These are phyloP conservation scores for Didymella keratinophila DNA, from an alignment of 2,329 filamentous ascomycete genomes.

Conservation along the genomic window DNA sequence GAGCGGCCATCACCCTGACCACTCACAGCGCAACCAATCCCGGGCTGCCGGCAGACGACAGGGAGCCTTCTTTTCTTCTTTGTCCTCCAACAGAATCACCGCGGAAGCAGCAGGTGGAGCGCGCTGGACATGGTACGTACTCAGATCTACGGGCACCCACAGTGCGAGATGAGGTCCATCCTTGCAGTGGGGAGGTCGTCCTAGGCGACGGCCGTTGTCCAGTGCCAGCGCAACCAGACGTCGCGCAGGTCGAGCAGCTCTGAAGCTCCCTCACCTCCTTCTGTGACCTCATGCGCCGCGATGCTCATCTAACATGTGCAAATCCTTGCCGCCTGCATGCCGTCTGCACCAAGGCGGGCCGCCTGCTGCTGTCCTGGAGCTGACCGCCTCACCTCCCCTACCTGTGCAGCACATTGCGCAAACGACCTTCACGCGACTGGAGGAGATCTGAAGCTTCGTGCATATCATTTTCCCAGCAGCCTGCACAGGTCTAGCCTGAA, in stretches of 20 bases:
- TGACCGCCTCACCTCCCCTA: constrained; percentile 42
- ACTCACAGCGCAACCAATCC: constrained; percentile 17
- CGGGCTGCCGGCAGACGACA: constrained; percentile 12
- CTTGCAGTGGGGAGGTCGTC: constrained; percentile 19
- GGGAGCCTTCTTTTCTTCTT: constrained; percentile 8
- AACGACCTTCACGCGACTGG: constrained; percentile 28
- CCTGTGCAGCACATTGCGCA: constrained; percentile 27
- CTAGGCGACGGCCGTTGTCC: constrained; percentile 13
- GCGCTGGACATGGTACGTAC: constrained; percentile 10
- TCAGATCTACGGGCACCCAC: constrained; percentile 17
- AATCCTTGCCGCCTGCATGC: constrained; percentile 26
- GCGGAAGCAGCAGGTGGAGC: constrained; percentile 13
- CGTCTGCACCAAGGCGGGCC: constrained; percentile 24
- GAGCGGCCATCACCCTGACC: constrained; percentile 6
- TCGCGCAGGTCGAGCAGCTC: neutral
- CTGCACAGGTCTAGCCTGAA: constrained; percentile 33
- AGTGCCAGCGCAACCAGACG: constrained; percentile 18
- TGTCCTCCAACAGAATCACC: constrained; percentile 6
- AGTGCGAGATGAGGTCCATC: constrained; percentile 15
- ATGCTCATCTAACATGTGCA: constrained; percentile 18
- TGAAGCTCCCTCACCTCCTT: constrained; percentile 16
- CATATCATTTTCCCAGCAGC: constrained; percentile 42
- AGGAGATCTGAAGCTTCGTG: constrained; percentile 45
- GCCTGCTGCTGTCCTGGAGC: constrained; percentile 30
- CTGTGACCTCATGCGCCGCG: constrained; percentile 29